Base-by-base conservation (phyloP, 108 stramenopile genomes). In the Cyclotella cryptica region DNA sequence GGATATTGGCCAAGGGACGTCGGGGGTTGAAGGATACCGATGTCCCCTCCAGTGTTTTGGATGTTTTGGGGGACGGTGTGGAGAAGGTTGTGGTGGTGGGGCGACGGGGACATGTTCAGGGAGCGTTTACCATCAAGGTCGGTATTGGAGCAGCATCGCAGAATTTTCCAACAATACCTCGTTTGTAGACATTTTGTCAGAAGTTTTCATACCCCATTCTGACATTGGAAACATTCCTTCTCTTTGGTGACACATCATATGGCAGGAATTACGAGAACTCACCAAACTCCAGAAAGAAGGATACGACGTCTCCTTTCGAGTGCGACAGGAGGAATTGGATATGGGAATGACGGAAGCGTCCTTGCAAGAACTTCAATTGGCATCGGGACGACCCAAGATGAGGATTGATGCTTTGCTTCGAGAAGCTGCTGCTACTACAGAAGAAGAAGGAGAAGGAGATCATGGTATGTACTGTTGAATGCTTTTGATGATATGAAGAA, bases 111-210 rank as follows among this genome's bases (percentile, higher is more conserved):
- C 96, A 93, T 71, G 85, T 96, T 6, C 99, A 99, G 88, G 97
- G 90, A 17, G 95, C 98, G 21, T 98, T 98, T 72, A 99, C 98
- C 58, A 99, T 98, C 61, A 99, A 99, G 63, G 83, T 83, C 14
- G 52, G 81, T 30, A n/a, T n/a, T n/a, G n/a, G n/a, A n/a, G n/a
- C n/a, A n/a, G n/a, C n/a, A n/a, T n/a, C n/a, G n/a, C n/a, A n/a
- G n/a, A n/a, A n/a, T n/a, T n/a, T n/a, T n/a, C n/a, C n/a, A n/a
- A n/a, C n/a, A n/a, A n/a, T n/a, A n/a, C n/a, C n/a, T n/a, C n/a
- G n/a, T n/a, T n/a, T n/a, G n/a, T n/a, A n/a, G n/a, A n/a, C n/a
- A n/a, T n/a, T n/a, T n/a, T n/a, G n/a, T n/a, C n/a, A n/a, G n/a
- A n/a, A n/a, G n/a, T n/a, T n/a, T n/a, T n/a, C n/a, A n/a, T n/a